Evolutionary conservation across 1,284 basidiomycete species (phyloP).

Genomic region (Volvariella volvacea): DNA sequence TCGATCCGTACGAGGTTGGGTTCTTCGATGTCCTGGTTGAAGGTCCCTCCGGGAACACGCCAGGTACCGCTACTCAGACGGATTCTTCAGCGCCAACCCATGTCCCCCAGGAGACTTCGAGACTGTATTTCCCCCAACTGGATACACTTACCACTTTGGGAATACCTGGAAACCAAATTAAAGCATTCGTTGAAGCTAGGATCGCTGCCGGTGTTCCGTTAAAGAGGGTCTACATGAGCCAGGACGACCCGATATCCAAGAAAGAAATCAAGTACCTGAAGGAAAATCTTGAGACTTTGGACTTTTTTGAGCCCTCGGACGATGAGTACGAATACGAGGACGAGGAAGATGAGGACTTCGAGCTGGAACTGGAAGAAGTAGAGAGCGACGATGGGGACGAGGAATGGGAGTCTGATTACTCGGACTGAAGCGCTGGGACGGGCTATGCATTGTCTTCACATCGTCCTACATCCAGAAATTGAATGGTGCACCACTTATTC

Average conservation of each 20-base stretch:
- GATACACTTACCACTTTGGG: constrained; percentile 38
- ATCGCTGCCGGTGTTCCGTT: constrained; percentile 34
- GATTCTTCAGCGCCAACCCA: constrained; percentile 2
- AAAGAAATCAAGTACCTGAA: constrained; percentile 40
- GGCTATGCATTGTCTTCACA: too few relatives aligned
- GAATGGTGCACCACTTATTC: too few relatives aligned
- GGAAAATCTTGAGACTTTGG: constrained; percentile 37
- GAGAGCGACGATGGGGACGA: too few relatives aligned
- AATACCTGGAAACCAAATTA: constrained; percentile 32
- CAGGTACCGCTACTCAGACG: constrained; percentile 2
- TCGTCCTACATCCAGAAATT: too few relatives aligned
- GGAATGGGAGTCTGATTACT: too few relatives aligned
- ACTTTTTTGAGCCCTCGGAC: constrained; percentile 39
- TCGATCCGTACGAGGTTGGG: constrained; percentile 19
- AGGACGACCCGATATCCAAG: constrained; percentile 25
- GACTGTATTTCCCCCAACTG: constrained; percentile 32
- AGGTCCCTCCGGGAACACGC: constrained; percentile 2
- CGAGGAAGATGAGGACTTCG: not conserved
- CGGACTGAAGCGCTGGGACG: too few relatives aligned
- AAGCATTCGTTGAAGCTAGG: constrained; percentile 36
- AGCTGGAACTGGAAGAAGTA: not conserved
- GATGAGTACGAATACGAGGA: constrained; percentile 34
- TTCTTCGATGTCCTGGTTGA: constrained; percentile 30
- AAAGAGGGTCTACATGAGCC: constrained; percentile 36
- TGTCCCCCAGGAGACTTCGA: not conserved